A percentile compares a stretch with the other conserved stretches of the same genome.
Evolutionary conservation across 228 moss, liverwort and hornwort species (phyloP).

Genomic region (Sphagnum magellanicum): DNA sequence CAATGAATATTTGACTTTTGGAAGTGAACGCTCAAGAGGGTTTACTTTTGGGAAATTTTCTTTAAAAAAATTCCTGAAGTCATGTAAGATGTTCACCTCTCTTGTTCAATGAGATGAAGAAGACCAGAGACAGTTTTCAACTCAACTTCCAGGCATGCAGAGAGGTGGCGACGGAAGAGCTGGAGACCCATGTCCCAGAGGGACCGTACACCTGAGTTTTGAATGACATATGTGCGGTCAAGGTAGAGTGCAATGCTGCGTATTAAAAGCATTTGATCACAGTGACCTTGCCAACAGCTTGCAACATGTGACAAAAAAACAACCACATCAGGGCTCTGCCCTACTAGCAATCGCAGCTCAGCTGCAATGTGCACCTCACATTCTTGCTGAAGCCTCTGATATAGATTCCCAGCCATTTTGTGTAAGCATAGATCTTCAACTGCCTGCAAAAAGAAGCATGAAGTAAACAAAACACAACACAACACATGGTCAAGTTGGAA

Average conservation of each 20-base stretch:
- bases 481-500: not conserved
- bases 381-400: conserved; percentile 89
- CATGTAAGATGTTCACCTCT: conserved; percentile 44
- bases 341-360: conserved; percentile 71
- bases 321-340: conserved; percentile 93
- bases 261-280: conserved; percentile 98
- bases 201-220: conserved; percentile 90
- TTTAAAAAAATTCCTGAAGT: too few species aligned
- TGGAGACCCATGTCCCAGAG: conserved; percentile 99
- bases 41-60: too few species aligned
- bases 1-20: too few species aligned
- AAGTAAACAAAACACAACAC: not conserved
- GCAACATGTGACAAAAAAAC: conserved; percentile 96
- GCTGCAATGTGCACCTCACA: conserved; percentile 84
- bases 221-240: conserved; percentile 98
- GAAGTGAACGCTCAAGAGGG: too few species aligned
- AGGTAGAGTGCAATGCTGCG: conserved; percentile 94
- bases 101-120: conserved; percentile 91
- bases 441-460: conserved; percentile 39
- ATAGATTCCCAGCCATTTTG: conserved; percentile 96
- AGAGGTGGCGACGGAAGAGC: conserved; percentile 92
- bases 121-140: conserved; percentile 91
- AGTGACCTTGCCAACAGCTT: conserved; percentile 98
- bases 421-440: conserved; percentile 96
- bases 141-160: conserved; percentile 93